These are phyloP conservation scores for Fomitopsis palustris DNA, from an alignment of 1,284 basidiomycete genomes.

Conservation along the genomic window DNA sequence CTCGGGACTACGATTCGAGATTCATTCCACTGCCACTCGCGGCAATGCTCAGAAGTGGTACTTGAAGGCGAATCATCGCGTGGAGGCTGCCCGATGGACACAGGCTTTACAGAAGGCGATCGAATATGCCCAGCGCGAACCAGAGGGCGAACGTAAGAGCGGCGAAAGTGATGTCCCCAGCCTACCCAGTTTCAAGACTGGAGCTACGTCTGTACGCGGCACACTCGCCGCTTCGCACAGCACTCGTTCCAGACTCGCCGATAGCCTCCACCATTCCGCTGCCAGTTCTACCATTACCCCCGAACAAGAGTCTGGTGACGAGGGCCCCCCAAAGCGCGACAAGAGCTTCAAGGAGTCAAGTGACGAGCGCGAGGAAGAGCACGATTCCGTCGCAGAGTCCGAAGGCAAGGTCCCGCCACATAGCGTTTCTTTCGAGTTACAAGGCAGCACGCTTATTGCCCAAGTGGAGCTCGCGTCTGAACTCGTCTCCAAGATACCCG, in stretches of 20 bases:
- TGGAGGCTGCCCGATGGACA: conserved; percentile 87
- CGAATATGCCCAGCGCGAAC: conserved; percentile 49
- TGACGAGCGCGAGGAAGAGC: conserved; percentile 32
- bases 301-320: conserved; percentile 16
- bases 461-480: conserved; percentile 80
- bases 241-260: not conserved
- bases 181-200: conserved; percentile 4
- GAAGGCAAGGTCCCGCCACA: conserved; percentile 58
- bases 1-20: conserved; percentile 80
- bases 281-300: conserved; percentile 9
- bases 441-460: conserved; percentile 72
- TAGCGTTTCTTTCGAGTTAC: conserved; percentile 63
- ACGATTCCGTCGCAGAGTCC: conserved; percentile 44
- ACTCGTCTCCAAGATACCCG: conserved; percentile 54
- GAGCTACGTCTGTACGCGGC: conserved; percentile 3
- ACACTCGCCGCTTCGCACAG: not conserved
- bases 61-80: conserved; percentile 87
- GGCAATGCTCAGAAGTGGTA: conserved; percentile 76
- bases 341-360: conserved; percentile 8
- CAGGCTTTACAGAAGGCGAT: conserved; percentile 74
- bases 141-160: conserved; percentile 24
- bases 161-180: conserved; percentile 32
- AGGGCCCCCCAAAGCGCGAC: conserved; percentile 1
- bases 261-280: conserved; percentile 13
- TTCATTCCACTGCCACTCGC: conserved; percentile 61